Base-by-base conservation (phyloP, 306 rosid genomes). In the Vigna hirtella region DNA sequence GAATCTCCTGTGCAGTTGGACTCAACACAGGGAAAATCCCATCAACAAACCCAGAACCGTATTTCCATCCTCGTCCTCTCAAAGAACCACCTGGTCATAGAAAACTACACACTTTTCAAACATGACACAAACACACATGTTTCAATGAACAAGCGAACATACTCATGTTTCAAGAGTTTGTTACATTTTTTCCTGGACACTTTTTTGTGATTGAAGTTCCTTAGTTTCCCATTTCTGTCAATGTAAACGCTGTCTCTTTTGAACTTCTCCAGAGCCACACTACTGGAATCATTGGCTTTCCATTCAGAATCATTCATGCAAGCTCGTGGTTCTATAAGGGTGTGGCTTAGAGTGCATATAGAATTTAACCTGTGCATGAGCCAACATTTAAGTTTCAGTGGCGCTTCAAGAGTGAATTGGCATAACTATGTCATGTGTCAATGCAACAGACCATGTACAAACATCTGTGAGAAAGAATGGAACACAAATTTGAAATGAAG, bases 31-130 rank as follows among this genome's bases (percentile, higher is more conserved):
- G 98, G 74, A 95, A 95, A 68, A 92, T 85, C 26, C 98, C 97
- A 77, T 95, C 98, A 17, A 95, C 97, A 84, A 95, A 95, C 5
- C 98, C 98, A 42, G 98, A 95, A 83, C 98, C 98, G 42, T 85
- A 92, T 82, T 90, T 89, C 98, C 98, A 95, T 58, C 98, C 97
- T 55, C 87, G 77, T 70, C 98, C 97, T 82, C 98, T 89, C 80
- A 92, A 67, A 70, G 98, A 95, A 80, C 98, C 98, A 84, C 97
- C 98, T 95, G 82, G 22, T 51, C 74, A 84, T 8, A 70, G 14
- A 59, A 24, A 78, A 74, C n/a, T 11, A 18, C 72, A 14, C 34
- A 80, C 56, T 52, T 49, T 49, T 79, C 81, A 51, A 73, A 83
- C 65, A 73, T 66, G 62, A 50, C 47, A 86, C 30, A 30, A 56